Evolutionary conservation across 495 filamentous ascomycete species (phyloP), one percentile per base, ranked within the genome.

Genomic region (Parathielavia appendiculata): DNA sequence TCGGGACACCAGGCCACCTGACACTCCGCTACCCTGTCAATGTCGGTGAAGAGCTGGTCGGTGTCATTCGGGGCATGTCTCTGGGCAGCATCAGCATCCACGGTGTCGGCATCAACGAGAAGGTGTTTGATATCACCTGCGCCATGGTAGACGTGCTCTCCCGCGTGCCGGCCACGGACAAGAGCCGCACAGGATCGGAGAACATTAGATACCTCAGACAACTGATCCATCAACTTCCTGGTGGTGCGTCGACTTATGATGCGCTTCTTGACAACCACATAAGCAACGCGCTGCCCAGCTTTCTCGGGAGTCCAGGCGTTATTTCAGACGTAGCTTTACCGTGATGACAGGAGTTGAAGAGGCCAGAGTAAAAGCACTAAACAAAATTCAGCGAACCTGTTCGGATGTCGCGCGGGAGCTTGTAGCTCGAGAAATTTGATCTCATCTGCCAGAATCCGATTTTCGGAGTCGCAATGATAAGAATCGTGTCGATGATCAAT

Each of bases 81-180:
- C 67, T 78, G 7, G 73, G 75, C 7, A 78, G 76, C 41, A 79
- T 86, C 14, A 77, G 81, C 60, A 76, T 85, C 0, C 83, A 87
- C 56, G 83, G 84, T 0, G 81, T 80, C 51, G 81, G 81, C 26
- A 84, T 87, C 40, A 72, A 79, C 23, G 75, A 81, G 54, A 85
- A 82, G 65, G 66, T 84, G 1, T 80, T 84, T 49, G 81, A 83
- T 54, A 72, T 84, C 51, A 71, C 77, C 1, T 80, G 79, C 52
- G 80, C 81, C 0, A 79, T 83, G 53, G 71, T 79, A 0, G 79
- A 83, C 65, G 79, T 84, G 1, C 67, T 84, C 16, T 66, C 68
- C 0, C 60, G 63, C 0, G 62, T 69, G 1, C 68, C 69, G 5
- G 50, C 67, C 14, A 56, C 62, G 44, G 43, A 49, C 14, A 49